These are phyloP conservation scores for Panellus pusillus DNA, from an alignment of 768 basidiomycete genomes.

Conservation along the genomic window DNA sequence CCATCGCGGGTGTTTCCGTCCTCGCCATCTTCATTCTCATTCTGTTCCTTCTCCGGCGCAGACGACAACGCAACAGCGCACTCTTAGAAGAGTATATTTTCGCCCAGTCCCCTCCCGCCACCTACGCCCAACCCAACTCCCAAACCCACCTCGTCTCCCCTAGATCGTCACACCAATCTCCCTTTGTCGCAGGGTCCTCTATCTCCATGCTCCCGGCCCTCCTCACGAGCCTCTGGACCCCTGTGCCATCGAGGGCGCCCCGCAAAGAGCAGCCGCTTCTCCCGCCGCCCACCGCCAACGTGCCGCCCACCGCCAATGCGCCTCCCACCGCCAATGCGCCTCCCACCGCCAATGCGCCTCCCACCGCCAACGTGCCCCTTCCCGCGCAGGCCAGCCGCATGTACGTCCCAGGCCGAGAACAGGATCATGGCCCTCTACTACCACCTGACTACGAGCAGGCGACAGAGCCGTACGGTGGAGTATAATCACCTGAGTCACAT, in stretches of 20 bases:
- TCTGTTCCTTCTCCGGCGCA: constrained; percentile 3
- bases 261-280: constrained; percentile 10
- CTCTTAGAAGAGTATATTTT: background rate
- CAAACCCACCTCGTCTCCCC: background rate
- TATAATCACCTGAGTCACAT: too few relatives aligned
- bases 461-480: too few relatives aligned
- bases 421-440: too few relatives aligned
- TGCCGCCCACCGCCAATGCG: too few relatives aligned
- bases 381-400: too few relatives aligned
- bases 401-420: too few relatives aligned
- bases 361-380: too few relatives aligned
- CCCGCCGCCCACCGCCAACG: constrained; percentile 17
- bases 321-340: too few relatives aligned
- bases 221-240: background rate
- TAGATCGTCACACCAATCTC: background rate
- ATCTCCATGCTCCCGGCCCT: background rate
- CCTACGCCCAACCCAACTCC: background rate
- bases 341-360: too few relatives aligned
- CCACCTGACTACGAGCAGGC: too few relatives aligned
- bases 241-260: background rate
- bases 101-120: background rate
- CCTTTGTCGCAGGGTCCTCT: background rate
- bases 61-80: constrained; percentile 2
- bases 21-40: constrained; percentile 4
- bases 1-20: constrained; percentile 9